Evolutionary conservation across 495 filamentous ascomycete species (phyloP), one percentile per base, ranked within the genome.

Genomic region (Paragyromitra xinjiangensis): DNA sequence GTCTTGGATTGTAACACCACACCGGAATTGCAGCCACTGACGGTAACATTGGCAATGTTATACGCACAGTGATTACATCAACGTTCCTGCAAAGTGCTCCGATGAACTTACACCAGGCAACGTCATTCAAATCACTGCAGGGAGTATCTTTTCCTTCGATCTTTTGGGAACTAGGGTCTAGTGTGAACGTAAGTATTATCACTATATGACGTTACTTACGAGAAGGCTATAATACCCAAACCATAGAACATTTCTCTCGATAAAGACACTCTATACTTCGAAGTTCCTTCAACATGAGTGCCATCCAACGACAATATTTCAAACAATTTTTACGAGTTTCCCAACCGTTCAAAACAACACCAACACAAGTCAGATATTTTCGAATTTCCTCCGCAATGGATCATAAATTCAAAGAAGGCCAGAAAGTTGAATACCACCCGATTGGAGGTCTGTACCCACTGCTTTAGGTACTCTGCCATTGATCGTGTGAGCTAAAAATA

Each of bases 381-480:
- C 66, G 58, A 16, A 71, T 56, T 29, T 63, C 29, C 12, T 44
- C 48, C 11, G 37, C 19, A 7, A 78, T 76, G 70, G 48, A 62
- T 0, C 55, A 67, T 7, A 78, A 82, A 8, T 82, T 68, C 34
- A 29, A 71, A 26, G 64, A 73, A 70, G 81, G 81, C 37, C 76
- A 82, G 65, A 80, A 58, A n/a, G 81, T 82, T 37, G 67, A 80
- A 39, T 82, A 82, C 42, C 77, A 81, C 8, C 81, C 81, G 7
- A 82, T 82, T 37, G 81, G 81, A 56, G 81, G 81, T 82, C 39
- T 19, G 75, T 61, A 14, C 19, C 39, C 8, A 9, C 5, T 6
- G 24, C 67, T 14, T 29, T 14, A 39, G 12, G 7, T 39, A 65
- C 59, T 19, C 3, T 58, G 19, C 7, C 9, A 8, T 37, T 40